Evolutionary conservation across 371 early-diverging fungal species (phyloP), one percentile per base, ranked within the genome.

Genomic region (Mortierella sp.): DNA sequence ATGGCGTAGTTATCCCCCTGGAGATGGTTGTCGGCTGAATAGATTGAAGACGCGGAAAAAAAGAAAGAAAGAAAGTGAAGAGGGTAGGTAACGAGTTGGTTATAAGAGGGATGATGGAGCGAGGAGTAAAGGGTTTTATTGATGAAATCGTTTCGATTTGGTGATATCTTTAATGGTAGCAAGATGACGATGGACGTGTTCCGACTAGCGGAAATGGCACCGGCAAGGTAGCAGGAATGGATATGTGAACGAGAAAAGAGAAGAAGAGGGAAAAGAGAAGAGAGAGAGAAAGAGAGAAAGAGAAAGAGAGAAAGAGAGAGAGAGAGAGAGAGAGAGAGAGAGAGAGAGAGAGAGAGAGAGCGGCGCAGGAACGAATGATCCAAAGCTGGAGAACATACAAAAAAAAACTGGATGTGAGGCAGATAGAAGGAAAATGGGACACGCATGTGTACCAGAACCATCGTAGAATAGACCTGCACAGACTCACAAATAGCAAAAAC

Each of bases 281-380:
- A 62, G 28, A 39, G 30, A n/a, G 55, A 39, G 22, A 45, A 22
- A 49, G 35, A 64, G 39, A 49, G 35, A 47, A 35, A 55, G 26
- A 45, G 35, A 22, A 18, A 40, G 70, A 30, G 70, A 64, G 28
- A 51, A 57, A 26, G 51, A 22, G 16, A 64, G 37, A 57, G 6
- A 43, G 55, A 57, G 51, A 40, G 52, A 35, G 24, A 62, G 40
- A 54, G 39, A 62, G 28, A 39, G 30, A n/a, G 55, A 39, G 22
- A 45, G 22, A 49, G 35, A 64, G 39, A 49, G 26, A 45, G 35
- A 58, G 45, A 63, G 9, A n/a, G 64, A 64, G 32, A n/a, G 37
- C 10, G 18, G 32, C 10, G 39, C 20, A 32, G 22, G 60, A 39
- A 60, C 37, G 39, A 37, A 5, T 16, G 35, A 20, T 4, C 10